These are phyloP conservation scores for Neofusicoccum cordaticola DNA, from an alignment of 2,329 filamentous ascomycete species.

Conservation along the genomic window DNA sequence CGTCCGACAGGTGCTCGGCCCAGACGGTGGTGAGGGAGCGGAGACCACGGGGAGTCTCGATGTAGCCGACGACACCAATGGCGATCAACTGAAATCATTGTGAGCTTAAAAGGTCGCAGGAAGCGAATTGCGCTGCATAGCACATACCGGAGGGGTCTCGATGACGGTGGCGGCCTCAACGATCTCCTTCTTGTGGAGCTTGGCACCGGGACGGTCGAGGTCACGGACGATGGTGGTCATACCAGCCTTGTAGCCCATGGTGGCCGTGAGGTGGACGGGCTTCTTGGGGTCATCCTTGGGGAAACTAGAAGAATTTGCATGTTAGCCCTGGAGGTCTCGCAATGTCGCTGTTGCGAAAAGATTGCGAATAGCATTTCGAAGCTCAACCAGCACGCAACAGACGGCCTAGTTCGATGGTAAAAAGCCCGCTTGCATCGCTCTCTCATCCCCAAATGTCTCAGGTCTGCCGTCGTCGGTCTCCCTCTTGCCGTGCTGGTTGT, in stretches of 20 bases:
- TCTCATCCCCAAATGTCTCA: too few relatives aligned
- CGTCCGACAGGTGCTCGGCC: slow-evolving; percentile 98
- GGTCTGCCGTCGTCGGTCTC: background rate
- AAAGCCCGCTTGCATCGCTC: background rate
- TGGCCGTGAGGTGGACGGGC: slow-evolving; percentile 95
- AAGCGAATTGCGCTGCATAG: slow-evolving; percentile 54
- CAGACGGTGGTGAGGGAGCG: slow-evolving; percentile 99
- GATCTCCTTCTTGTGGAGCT: slow-evolving; percentile 82
- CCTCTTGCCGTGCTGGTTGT: slow-evolving; percentile 1
- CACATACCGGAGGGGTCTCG: slow-evolving; percentile 64
- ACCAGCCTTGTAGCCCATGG: slow-evolving; percentile 99
- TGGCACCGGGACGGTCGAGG: slow-evolving; percentile 97
- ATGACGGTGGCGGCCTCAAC: slow-evolving; percentile 43
- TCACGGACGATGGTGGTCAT: slow-evolving; percentile 99
- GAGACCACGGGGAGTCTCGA: slow-evolving; percentile 98
- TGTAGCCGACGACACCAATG: slow-evolving; percentile 99
- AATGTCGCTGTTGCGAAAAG: background rate
- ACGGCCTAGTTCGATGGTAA: background rate
- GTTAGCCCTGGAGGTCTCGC: background rate
- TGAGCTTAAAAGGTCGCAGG: slow-evolving; percentile 21
- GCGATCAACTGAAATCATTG: slow-evolving; percentile 80
- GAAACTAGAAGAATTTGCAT: slow-evolving; percentile 62
- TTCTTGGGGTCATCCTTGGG: slow-evolving; percentile 99
- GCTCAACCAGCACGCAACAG: background rate
- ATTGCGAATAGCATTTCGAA: background rate